Evolutionary conservation across 176 grass and related monocot genomes (phyloP).

Genomic region (Thalia dealbata): DNA sequence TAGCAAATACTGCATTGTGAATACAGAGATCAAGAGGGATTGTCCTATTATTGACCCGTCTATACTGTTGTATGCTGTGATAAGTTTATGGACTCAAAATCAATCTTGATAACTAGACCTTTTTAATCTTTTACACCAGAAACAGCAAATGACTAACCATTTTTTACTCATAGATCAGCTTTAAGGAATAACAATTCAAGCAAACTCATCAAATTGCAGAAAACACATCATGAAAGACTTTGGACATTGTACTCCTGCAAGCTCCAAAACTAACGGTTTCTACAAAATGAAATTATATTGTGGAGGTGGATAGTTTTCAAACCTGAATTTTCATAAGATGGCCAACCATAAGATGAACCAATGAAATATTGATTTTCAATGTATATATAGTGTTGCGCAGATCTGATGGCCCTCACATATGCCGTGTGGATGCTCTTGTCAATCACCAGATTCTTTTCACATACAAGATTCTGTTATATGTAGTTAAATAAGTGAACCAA

Average conservation of each 20-base stretch:
- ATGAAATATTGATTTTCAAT: slow-evolving; percentile 59
- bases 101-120: too few species aligned
- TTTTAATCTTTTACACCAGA: too few species aligned
- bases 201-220: background rate
- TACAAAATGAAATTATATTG: background rate
- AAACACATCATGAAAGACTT: background rate
- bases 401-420: slow-evolving; percentile 39
- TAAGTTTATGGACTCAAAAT: too few species aligned
- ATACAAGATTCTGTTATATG: slow-evolving; percentile 8
- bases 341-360: slow-evolving; percentile 52
- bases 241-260: background rate
- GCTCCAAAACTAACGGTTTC: background rate
- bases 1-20: too few species aligned
- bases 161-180: background rate
- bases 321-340: slow-evolving; percentile 23
- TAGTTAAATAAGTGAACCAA: background rate
- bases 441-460: slow-evolving; percentile 27
- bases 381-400: slow-evolving; percentile 40
- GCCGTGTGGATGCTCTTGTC: slow-evolving; percentile 59
- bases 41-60: too few species aligned
- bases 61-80: too few species aligned
- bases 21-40: too few species aligned
- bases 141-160: too few species aligned
- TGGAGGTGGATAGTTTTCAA: background rate
- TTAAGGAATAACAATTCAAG: background rate